Base-by-base conservation (phyloP, 2,329 filamentous ascomycete species). In the Fusarium transvaalense region DNA sequence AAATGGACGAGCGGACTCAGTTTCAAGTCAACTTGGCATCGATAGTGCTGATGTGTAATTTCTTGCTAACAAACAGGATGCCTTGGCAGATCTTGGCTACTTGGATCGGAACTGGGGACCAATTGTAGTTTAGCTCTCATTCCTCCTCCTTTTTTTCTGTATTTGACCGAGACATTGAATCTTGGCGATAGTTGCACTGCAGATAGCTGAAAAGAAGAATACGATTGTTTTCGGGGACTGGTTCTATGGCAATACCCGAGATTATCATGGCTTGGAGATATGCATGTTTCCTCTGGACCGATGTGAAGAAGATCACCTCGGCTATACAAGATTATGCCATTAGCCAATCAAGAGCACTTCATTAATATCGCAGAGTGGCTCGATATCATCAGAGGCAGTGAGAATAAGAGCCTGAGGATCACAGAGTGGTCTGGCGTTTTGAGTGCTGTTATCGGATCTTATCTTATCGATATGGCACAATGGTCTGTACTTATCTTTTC, bases 21-120 rank as follows among this genome's bases (percentile, higher is more conserved):
- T 38, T n/a, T 50, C 47, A 17, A 50, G 47, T 50, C 32, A 50
- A 50, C 47, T 27, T 50, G 47, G 47, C 47, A 35, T 27, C 23
- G 15, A 50, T 50, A 31, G 42, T 31, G 42, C 27, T 45, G 42
- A 31, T 45, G 42, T 31, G 42, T 31, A 45, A 45, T 45, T 45
- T 45, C 12, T 45, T 21, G 42, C 42, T 14, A 31, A 45, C 41
- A 43, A 19, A n/a, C n/a, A 43, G 21, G 17, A 12, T n/a, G 27
- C 17, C 42, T 45, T 45, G 42, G 42, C 42, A 31, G 2, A 29
- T 19, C 47, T 38, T 50, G 47, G 47, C 47, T 27, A 7, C 47
- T 29, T 50, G 47, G 23, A 15, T 38, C 47, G 47, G 47, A 19
- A 37, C 6, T 21, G 23, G 17, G 47, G 23, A 27, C 47, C 47